Evolutionary conservation across 768 basidiomycete species (phyloP).

Genomic region (Candolleomyces eurysporus): DNA sequence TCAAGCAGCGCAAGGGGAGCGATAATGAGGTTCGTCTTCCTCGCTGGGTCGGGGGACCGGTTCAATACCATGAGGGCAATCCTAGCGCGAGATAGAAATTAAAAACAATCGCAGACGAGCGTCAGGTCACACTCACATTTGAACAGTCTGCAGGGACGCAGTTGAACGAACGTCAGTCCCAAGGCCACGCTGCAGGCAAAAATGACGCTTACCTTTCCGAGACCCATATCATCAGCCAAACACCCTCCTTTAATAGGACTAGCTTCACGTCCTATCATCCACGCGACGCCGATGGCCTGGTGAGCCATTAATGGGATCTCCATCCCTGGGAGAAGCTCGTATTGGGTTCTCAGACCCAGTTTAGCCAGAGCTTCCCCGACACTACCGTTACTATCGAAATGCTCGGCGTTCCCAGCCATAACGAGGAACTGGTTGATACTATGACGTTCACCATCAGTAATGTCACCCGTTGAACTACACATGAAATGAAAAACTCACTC

Average conservation of each 20-base stretch:
- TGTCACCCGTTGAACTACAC: neutral
- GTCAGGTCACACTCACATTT: constrained; percentile 31
- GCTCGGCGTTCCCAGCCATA: constrained; percentile 54
- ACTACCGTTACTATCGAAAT: constrained; percentile 57
- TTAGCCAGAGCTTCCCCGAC: constrained; percentile 55
- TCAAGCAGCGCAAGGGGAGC: constrained; percentile 64
- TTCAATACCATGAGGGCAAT: constrained; percentile 63
- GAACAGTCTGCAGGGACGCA: constrained; percentile 40
- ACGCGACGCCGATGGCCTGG: constrained; percentile 59
- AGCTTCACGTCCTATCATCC: constrained; percentile 56
- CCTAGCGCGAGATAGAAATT: constrained; percentile 24
- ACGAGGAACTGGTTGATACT: constrained; percentile 56
- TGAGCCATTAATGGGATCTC: constrained; percentile 64
- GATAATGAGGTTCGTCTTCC: constrained; percentile 67
- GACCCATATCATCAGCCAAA: constrained; percentile 56
- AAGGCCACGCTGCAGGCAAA: neutral
- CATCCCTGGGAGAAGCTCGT: constrained; percentile 56
- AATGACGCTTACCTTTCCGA: constrained; percentile 48
- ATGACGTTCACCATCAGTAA: neutral
- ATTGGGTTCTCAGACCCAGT: constrained; percentile 48
- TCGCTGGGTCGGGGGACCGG: constrained; percentile 41
- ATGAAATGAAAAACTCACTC: constrained; percentile 39
- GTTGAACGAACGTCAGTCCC: constrained; percentile 3
- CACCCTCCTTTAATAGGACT: constrained; percentile 44
- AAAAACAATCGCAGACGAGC: neutral